Conservation (phyloP, 257 asterid species). For the Haberlea rhodopensis region DNA sequence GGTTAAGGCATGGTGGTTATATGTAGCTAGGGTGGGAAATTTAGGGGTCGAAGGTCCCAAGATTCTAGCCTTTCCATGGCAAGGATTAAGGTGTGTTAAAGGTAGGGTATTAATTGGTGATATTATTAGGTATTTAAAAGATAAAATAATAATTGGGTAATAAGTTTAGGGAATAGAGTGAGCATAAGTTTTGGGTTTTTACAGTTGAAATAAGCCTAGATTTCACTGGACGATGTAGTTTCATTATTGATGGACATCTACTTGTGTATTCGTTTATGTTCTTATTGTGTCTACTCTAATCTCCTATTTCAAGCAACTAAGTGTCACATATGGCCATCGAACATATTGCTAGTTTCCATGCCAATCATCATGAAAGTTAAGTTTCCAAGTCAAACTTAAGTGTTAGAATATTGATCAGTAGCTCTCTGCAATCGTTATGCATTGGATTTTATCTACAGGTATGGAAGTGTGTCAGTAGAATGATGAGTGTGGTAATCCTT, state of each 20-base stretch:
- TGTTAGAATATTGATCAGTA: slow-evolving; percentile 2
- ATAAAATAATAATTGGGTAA: no score
- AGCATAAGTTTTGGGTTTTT: no score
- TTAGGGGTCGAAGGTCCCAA: no score
- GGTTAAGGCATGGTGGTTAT: no score
- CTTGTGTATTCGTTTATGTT: slow-evolving; percentile 9
- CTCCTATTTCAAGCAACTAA: neutral
- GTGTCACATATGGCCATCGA: neutral
- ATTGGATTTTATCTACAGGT: neutral
- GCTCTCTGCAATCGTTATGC: neutral
- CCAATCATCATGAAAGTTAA: neutral
- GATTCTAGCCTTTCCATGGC: no score
- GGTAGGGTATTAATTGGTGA: no score
- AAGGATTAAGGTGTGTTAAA: no score
- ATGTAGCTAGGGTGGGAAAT: no score
- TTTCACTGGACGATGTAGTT: slow-evolving; percentile 13
- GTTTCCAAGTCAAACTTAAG: neutral
- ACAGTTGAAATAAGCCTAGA: no score
- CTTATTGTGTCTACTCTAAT: neutral
- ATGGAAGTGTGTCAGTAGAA: neutral
- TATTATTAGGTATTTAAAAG: no score
- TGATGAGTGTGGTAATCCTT: slow-evolving; percentile 9
- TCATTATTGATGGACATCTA: neutral
- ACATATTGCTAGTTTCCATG: neutral
- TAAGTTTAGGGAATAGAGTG: no score